Base-by-base conservation (phyloP, 2,329 filamentous ascomycete genomes). In the Plectosphaerella sp. region DNA sequence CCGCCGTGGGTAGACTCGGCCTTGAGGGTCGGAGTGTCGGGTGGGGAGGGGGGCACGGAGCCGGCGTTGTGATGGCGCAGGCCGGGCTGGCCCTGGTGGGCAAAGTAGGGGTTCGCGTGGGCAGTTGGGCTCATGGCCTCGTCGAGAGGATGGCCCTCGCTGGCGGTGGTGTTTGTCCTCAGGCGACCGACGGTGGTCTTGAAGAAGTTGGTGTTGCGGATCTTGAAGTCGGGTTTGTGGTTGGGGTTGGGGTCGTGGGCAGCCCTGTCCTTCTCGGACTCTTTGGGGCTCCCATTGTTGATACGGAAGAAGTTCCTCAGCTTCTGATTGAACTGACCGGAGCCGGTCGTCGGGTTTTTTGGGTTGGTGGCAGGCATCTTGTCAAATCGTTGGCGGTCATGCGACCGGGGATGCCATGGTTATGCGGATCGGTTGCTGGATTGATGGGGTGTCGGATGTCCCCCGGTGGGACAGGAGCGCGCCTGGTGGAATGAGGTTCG, bases 101-200 rank as follows among this genome's bases (percentile, higher is more conserved):
- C 89, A 70, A 97, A 99, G 73, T 99, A 99, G 16, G 94, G 94
- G 68, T 99, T 99, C 58, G 91, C 93, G 65, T 93, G 86, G 49
- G 92, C 93, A 5, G 91, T 97, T 24, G 94, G 94, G 65, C 92
- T 96, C 64, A 96, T 79, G 56, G 83, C 78, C 69, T 97, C 92
- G 61, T 97, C 93, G 58, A 97, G 80, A 53, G 87, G 83, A 66
- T 97, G 91, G 61, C 92, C 92, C 72, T 97, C 93, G 72, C 91
- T 96, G 60, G 90, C 90, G 52, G 95, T 89, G 24, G 93, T 97
- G 54, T 89, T 87, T 36, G 91, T 95, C 63, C 93, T 86, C 67
- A 93, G 91, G 61, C 93, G 88, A 65, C 88, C 88, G 65, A 95
- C 90, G 61, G 88, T 87, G 52, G 86, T 88, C 56, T 87, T 90